Conservation (phyloP, 352 stramenopile genomes). For the Globisporangium cylindrosporum region DNA sequence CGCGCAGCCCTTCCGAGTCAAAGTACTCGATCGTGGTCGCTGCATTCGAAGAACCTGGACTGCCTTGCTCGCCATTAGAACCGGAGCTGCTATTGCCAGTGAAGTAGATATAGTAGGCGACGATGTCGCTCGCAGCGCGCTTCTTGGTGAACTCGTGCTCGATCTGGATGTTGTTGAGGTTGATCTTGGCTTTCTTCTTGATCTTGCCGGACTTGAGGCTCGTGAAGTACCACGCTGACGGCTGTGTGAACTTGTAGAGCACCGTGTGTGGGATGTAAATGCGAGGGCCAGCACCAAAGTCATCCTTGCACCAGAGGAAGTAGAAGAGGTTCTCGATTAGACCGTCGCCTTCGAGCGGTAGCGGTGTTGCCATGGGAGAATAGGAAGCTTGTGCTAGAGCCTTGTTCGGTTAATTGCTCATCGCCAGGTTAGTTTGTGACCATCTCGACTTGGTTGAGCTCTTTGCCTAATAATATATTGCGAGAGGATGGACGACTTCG, state of each 20-base stretch:
- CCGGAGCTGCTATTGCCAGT: neutral
- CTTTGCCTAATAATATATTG: neutral
- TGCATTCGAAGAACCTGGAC: neutral
- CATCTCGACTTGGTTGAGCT: neutral
- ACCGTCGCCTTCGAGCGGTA: slow-evolving; percentile 83
- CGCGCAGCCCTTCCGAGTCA: slow-evolving; percentile 75
- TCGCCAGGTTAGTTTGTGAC: neutral
- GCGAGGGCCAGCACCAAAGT: slow-evolving; percentile 81
- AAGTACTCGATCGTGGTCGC: slow-evolving; percentile 92
- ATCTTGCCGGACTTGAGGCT: slow-evolving; percentile 74
- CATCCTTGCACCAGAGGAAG: slow-evolving; percentile 90
- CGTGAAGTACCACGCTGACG: slow-evolving; percentile 95
- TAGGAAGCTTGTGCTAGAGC: too few species aligned
- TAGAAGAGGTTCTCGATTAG: slow-evolving; percentile 89
- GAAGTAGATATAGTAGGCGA: slow-evolving; percentile 90
- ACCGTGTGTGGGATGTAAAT: slow-evolving; percentile 93
- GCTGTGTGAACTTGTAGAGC: slow-evolving; percentile 91
- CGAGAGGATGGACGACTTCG: neutral
- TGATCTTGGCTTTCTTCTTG: slow-evolving; percentile 91
- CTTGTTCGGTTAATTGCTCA: neutral
- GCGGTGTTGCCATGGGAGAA: slow-evolving; percentile 46
- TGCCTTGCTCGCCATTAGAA: neutral
- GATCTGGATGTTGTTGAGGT: slow-evolving; percentile 91
- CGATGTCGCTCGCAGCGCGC: slow-evolving; percentile 74
- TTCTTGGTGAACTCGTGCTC: slow-evolving; percentile 93